These are phyloP conservation scores for Fusarium veterinarium DNA, from an alignment of 2,329 filamentous ascomycete species.

Conservation along the genomic window DNA sequence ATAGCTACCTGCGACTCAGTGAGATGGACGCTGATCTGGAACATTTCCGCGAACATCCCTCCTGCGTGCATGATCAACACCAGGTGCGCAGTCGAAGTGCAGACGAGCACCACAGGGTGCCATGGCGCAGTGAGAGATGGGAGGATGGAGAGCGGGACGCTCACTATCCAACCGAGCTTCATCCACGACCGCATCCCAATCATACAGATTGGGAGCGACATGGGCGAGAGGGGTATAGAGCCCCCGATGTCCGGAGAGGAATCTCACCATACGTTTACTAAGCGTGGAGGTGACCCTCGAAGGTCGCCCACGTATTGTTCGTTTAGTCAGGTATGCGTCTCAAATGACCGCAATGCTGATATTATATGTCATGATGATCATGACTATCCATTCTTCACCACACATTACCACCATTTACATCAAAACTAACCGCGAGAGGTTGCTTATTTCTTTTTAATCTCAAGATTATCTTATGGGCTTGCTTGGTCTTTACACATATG, in stretches of 20 bases:
- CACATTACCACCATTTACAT: background rate
- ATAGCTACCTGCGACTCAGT: constrained; percentile 63
- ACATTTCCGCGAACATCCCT: constrained; percentile 56
- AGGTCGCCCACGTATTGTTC: constrained; percentile 20
- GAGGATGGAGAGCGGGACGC: constrained; percentile 25
- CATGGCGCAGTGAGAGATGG: constrained; percentile 36
- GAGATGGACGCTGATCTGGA: constrained; percentile 72
- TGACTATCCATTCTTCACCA: background rate
- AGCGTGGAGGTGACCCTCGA: constrained; percentile 32
- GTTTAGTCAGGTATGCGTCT: constrained; percentile 6
- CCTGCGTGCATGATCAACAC: constrained; percentile 41
- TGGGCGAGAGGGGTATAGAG: constrained; percentile 49
- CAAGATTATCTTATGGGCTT: constrained; percentile 9
- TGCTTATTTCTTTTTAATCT: constrained; percentile 1
- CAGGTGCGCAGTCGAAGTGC: constrained; percentile 26
- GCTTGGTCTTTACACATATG: constrained; percentile 35
- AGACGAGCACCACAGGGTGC: constrained; percentile 31
- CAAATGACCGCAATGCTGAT: background rate
- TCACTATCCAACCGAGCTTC: constrained; percentile 34
- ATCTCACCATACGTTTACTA: constrained; percentile 49
- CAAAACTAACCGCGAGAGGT: background rate
- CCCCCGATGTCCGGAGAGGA: constrained; percentile 39
- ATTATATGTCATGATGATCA: constrained; percentile 3
- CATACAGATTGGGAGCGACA: constrained; percentile 51
- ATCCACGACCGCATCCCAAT: constrained; percentile 25